A percentile compares a stretch with the other conserved stretches of the same genome.
Conservation (phyloP, 192 early-diverging fungal genomes). For the Coemansia sp. region DNA sequence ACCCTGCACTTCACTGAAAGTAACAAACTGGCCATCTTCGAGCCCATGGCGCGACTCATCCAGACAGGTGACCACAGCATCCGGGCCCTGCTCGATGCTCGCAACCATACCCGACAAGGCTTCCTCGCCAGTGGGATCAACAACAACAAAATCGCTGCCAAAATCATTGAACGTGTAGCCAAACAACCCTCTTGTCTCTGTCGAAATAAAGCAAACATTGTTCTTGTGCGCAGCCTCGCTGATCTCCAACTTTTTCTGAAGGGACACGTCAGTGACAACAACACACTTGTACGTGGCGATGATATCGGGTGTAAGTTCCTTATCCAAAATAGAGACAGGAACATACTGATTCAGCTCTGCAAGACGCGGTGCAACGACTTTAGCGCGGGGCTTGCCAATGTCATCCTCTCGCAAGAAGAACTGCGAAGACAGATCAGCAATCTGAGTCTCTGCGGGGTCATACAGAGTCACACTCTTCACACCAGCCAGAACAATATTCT, state of each 20-base stretch:
- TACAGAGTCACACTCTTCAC: conserved; percentile 98
- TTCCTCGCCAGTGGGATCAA: conserved; percentile 91
- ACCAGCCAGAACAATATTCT: conserved; percentile 97
- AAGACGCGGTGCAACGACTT: conserved; percentile 72
- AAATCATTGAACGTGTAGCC: conserved; percentile 95
- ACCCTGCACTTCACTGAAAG: conserved; percentile 90
- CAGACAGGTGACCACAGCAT: conserved; percentile 90
- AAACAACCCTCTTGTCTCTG: conserved; percentile 89
- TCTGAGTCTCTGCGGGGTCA: conserved; percentile 72
- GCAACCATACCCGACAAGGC: conserved; percentile 91
- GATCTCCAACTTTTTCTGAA: conserved; percentile 77
- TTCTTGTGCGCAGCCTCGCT: conserved; percentile 76
- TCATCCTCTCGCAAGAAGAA: conserved; percentile 87
- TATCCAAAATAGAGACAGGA: conserved; percentile 81
- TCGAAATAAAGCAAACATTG: conserved; percentile 81
- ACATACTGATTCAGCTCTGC: conserved; percentile 98
- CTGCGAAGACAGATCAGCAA: conserved; percentile 84
- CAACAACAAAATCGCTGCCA: conserved; percentile 81
- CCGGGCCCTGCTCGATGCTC: conserved; percentile 66
- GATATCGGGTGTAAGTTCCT: conserved; percentile 71
- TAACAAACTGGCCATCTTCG: conserved; percentile 96
- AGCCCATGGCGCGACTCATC: conserved; percentile 97
- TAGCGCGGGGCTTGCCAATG: conserved; percentile 82
- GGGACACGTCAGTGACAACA: conserved; percentile 81
- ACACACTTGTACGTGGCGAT: conserved; percentile 69